These are phyloP conservation scores for Corniculantispora saksenae DNA, from an alignment of 2,329 filamentous ascomycete genomes.

Conservation along the genomic window DNA sequence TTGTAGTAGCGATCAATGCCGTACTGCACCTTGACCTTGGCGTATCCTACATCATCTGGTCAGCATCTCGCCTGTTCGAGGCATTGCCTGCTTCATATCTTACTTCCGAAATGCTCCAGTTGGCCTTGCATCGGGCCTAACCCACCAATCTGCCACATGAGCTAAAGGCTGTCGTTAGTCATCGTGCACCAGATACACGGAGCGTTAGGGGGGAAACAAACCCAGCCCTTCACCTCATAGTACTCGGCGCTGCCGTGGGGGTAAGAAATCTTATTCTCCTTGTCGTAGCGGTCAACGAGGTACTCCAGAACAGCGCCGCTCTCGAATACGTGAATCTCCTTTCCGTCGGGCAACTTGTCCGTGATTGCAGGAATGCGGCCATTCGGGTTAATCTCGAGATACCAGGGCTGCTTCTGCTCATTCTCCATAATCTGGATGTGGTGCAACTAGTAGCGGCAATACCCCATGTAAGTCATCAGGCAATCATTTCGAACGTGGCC, in stretches of 20 bases:
- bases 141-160: too few relatives aligned
- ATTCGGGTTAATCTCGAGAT: constrained; percentile 88
- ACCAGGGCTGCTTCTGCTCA: constrained; percentile 81
- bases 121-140: too few relatives aligned
- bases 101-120: too few relatives aligned
- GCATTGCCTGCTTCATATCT: too few relatives aligned
- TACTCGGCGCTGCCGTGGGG: constrained; percentile 70
- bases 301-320: constrained; percentile 83
- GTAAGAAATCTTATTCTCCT: constrained; percentile 79
- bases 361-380: constrained; percentile 87
- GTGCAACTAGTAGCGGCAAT: constrained; percentile 42
- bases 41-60: constrained; percentile 57
- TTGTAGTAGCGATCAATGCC: constrained; percentile 79
- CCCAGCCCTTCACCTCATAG: constrained; percentile 80
- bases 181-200: too few relatives aligned
- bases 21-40: constrained; percentile 79
- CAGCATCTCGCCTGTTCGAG: not conserved
- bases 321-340: constrained; percentile 77
- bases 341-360: constrained; percentile 73
- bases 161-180: too few relatives aligned
- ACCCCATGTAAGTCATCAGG: constrained; percentile 28
- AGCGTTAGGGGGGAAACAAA: constrained; percentile 30
- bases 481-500: constrained; percentile 38
- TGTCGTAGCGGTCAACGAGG: constrained; percentile 79
- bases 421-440: constrained; percentile 72